A percentile compares a stretch with the other conserved stretches of the same genome.
phyloP scores from a whole-genome alignment of 352 stramenopile species.

The Globisporangium uncinulatum region DNA sequence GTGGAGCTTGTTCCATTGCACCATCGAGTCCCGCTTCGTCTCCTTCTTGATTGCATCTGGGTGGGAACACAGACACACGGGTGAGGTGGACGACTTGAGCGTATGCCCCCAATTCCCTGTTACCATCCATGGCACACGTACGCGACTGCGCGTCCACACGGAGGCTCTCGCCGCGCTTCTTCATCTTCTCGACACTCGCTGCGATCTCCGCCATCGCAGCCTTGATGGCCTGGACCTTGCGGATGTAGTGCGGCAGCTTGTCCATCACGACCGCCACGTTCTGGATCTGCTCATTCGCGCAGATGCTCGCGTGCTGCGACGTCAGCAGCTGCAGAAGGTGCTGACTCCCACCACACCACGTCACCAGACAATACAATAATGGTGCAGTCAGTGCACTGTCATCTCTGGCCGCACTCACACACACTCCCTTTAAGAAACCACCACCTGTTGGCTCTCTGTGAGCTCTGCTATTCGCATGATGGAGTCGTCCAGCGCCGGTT shows the following conservation, averaged over 20 bases:
- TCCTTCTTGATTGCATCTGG: slow-evolving; percentile 80
- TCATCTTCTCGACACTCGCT: slow-evolving; percentile 56
- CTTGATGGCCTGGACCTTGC: slow-evolving; percentile 61
- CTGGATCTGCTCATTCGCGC: slow-evolving; percentile 49
- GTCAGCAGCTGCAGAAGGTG: slow-evolving; percentile 41
- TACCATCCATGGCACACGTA: slow-evolving; percentile 21
- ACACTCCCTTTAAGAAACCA: slow-evolving; percentile 5
- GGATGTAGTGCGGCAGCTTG: slow-evolving; percentile 63
- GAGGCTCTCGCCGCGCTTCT: slow-evolving; percentile 55
- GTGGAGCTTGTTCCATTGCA: slow-evolving; percentile 77
- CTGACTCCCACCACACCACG: slow-evolving; percentile 24
- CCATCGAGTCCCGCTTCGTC: slow-evolving; percentile 62
- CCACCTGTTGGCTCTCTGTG: slow-evolving; percentile 28
- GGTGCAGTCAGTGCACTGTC: not conserved
- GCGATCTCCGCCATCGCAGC: slow-evolving; percentile 57
- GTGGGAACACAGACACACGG: not conserved
- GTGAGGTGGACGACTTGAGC: too few relatives aligned
- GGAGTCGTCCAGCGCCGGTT: slow-evolving; percentile 56
- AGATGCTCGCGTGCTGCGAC: slow-evolving; percentile 45
- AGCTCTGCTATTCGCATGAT: slow-evolving; percentile 73
- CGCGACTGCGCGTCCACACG: slow-evolving; percentile 74
- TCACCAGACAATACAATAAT: not conserved
- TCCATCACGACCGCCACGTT: slow-evolving; percentile 58
- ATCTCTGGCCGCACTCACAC: slow-evolving; percentile 1
- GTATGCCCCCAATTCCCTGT: too few relatives aligned